A percentile compares a stretch with the other conserved stretches of the same genome.
Evolutionary conservation across 179 eudicot species (phyloP).

Genomic region (Carnegiea gigantea): DNA sequence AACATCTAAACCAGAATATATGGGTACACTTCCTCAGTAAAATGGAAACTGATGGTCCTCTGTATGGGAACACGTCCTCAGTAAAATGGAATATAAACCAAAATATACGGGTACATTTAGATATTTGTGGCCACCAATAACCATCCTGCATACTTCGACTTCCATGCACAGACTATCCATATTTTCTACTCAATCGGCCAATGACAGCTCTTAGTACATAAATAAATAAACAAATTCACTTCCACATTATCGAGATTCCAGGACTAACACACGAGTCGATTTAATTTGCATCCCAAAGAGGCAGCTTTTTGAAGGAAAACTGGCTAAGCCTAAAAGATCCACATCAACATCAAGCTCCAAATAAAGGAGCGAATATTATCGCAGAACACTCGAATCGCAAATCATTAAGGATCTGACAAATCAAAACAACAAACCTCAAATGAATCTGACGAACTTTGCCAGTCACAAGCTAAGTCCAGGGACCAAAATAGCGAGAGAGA

Average conservation of each 20-base stretch:
- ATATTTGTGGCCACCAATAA: background rate
- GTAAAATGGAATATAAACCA: no score
- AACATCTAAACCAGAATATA: background rate
- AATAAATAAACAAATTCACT: background rate
- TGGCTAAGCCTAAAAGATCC: background rate
- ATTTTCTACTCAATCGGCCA: background rate
- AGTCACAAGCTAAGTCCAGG: background rate
- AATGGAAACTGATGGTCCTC: background rate
- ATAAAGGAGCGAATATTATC: background rate
- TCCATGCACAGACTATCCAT: background rate
- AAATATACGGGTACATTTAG: background rate
- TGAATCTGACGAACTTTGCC: constrained; percentile 9
- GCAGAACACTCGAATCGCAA: background rate
- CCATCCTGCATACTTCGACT: background rate
- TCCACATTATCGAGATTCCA: background rate
- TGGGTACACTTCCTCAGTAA: background rate
- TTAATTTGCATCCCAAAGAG: background rate
- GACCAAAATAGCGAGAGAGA: background rate
- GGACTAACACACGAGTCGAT: background rate
- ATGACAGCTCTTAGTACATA: background rate
- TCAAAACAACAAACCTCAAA: constrained; percentile 13
- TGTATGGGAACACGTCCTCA: no score
- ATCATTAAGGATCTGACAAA: constrained; percentile 20
- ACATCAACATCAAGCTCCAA: background rate
- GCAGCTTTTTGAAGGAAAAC: background rate